Conservation (phyloP, 306 rosid species). For the Clitoria ternatea region DNA sequence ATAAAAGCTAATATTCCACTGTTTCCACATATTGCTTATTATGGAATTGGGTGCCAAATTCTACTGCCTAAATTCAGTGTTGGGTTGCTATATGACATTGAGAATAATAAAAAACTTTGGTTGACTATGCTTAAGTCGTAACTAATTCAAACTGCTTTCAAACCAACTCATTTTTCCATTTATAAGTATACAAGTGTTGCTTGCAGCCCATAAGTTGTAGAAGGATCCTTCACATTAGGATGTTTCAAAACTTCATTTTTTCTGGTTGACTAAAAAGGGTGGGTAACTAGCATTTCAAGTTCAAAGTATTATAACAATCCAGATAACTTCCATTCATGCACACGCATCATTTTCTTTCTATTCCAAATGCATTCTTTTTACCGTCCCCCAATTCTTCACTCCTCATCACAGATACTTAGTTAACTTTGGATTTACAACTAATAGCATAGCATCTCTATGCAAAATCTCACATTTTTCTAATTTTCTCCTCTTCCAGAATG, state of each 20-base stretch:
- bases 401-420: background rate
- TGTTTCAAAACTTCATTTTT: background rate
- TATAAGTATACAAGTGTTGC: background rate
- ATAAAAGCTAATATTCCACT: background rate
- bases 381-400: background rate
- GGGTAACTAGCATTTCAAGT: conserved; percentile 9
- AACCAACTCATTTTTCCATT: background rate
- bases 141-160: background rate
- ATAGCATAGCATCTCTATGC: background rate
- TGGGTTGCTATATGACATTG: background rate
- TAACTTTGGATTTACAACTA: background rate
- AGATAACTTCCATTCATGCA: background rate
- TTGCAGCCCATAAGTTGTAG: background rate
- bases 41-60: background rate
- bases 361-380: background rate
- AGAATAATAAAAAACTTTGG: background rate
- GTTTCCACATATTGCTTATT: background rate
- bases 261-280: background rate
- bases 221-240: background rate
- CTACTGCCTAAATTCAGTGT: background rate
- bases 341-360: background rate
- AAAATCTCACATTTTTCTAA: background rate
- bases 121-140: background rate
- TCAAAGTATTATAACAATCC: conserved; percentile 8
- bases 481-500: conserved; percentile 3